Percentiles rank a stretch among this genome's conserved stretches.
phyloP scores from a whole-genome alignment of 495 filamentous ascomycete genomes.

The Glutinoglossum americanum region DNA sequence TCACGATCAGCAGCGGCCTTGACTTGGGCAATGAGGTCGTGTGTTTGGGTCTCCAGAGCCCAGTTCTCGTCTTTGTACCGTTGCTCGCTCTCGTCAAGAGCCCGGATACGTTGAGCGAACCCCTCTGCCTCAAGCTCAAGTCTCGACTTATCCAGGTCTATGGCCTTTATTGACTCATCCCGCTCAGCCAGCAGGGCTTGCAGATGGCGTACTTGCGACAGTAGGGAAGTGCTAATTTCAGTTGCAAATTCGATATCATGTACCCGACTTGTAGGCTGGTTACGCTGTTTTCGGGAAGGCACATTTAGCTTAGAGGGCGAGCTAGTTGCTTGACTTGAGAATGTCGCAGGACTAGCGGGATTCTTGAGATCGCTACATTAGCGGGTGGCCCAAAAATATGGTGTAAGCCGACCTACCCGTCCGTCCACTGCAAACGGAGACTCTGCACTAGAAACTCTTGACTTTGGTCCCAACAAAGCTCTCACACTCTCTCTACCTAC shows the following conservation, averaged over 20 bases:
- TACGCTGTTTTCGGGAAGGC: conserved; percentile 65
- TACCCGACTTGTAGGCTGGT: conserved; percentile 65
- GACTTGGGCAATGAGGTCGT: conserved; percentile 47
- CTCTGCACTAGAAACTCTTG: conserved; percentile 35
- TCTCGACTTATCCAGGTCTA: conserved; percentile 48
- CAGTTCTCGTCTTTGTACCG: conserved; percentile 96
- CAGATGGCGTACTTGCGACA: conserved; percentile 72
- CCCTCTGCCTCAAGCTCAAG: conserved; percentile 66
- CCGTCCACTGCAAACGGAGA: conserved; percentile 39
- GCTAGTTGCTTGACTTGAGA: conserved; percentile 61
- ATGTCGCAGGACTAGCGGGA: conserved; percentile 53
- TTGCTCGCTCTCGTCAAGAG: conserved; percentile 79
- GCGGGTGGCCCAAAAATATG: background rate
- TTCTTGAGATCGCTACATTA: conserved; percentile 24
- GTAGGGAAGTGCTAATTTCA: conserved; percentile 77
- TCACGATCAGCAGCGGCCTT: conserved; percentile 60
- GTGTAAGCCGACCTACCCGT: conserved; percentile 28
- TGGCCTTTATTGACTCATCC: conserved; percentile 61
- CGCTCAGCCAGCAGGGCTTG: conserved; percentile 66
- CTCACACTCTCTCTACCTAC: conserved; percentile 76
- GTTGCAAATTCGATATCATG: conserved; percentile 94
- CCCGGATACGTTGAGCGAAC: conserved; percentile 54
- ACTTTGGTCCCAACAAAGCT: conserved; percentile 64
- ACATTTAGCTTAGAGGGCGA: conserved; percentile 82
- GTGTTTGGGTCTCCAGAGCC: conserved; percentile 75